These are phyloP conservation scores for Fagus crenata DNA, from an alignment of 306 rosid species.

Conservation along the genomic window DNA sequence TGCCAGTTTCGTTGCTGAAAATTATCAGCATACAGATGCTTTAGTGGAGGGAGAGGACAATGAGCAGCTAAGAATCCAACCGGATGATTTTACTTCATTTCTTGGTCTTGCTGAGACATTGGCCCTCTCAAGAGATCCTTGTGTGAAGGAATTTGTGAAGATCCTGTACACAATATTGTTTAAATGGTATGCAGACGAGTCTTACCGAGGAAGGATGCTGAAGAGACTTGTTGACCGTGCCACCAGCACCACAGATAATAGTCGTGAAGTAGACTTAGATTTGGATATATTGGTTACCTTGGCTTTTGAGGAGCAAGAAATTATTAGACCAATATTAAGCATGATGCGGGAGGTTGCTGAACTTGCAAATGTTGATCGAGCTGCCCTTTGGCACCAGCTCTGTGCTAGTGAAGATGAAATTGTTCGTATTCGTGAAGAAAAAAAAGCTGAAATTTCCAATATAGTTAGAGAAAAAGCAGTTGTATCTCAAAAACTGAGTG, in stretches of 20 bases:
- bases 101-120: conserved; percentile 96
- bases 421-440: conserved; percentile 65
- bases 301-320: conserved; percentile 87
- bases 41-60: conserved; percentile 57
- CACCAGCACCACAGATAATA: conserved; percentile 65
- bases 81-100: conserved; percentile 82
- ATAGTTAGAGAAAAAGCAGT: conserved; percentile 63
- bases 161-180: conserved; percentile 77
- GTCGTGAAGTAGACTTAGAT: conserved; percentile 73
- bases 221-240: conserved; percentile 90
- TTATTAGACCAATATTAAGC: conserved; percentile 72
- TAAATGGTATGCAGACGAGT: conserved; percentile 88
- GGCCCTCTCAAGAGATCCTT: conserved; percentile 77
- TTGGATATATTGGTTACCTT: conserved; percentile 78
- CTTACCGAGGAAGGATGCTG: conserved; percentile 74
- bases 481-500: conserved; percentile 69
- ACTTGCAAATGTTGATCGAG: conserved; percentile 88
- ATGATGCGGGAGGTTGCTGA: conserved; percentile 97
- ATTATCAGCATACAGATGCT: conserved; percentile 59
- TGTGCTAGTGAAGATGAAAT: conserved; percentile 94
- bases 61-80: conserved; percentile 74
- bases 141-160: conserved; percentile 85
- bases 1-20: conserved; percentile 53
- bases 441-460: conserved; percentile 65
- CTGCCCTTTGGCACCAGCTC: conserved; percentile 95